Evolutionary conservation across 2,329 filamentous ascomycete species (phyloP).

Genomic region (Alternaria sp.): DNA sequence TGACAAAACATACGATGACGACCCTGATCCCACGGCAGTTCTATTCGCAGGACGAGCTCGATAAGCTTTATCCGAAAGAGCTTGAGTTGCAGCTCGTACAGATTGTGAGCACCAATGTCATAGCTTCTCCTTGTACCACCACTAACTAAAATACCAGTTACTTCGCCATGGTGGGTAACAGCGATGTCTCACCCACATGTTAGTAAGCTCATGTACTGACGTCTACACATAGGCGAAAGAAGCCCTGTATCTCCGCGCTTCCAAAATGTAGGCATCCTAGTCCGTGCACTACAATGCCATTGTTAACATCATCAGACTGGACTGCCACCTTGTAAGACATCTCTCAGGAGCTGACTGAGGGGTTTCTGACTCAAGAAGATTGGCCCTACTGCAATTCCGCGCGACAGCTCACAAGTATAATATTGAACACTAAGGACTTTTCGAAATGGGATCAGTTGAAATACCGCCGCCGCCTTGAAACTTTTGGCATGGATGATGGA

Average conservation of each 20-base stretch:
- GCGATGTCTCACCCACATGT: not conserved
- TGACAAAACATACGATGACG: conserved; percentile 66
- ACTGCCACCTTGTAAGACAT: conserved; percentile 38
- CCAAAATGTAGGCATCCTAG: conserved; percentile 66
- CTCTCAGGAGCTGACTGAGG: not conserved
- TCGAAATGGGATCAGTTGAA: conserved; percentile 64
- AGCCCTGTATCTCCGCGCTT: conserved; percentile 90
- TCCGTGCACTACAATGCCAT: not conserved
- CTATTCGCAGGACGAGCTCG: conserved; percentile 82
- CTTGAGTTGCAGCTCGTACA: conserved; percentile 90
- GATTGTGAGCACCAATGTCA: conserved; percentile 59
- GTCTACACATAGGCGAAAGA: conserved; percentile 64
- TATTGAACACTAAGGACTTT: conserved; percentile 60
- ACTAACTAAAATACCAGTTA: conserved; percentile 31
- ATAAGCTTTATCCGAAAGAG: conserved; percentile 76
- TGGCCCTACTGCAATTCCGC: conserved; percentile 93
- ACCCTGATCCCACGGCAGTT: conserved; percentile 74
- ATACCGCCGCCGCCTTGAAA: conserved; percentile 78
- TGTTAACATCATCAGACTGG: conserved; percentile 34
- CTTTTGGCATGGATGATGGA: conserved; percentile 70
- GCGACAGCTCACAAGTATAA: conserved; percentile 69
- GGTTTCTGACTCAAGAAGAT: conserved; percentile 48
- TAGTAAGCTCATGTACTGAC: conserved; percentile 1
- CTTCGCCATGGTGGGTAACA: conserved; percentile 48
- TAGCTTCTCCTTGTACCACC: not conserved